Evolutionary conservation across 257 asterid genomes (phyloP), one percentile per base, ranked within the genome.

Genomic region (Forsythia viridissima): DNA sequence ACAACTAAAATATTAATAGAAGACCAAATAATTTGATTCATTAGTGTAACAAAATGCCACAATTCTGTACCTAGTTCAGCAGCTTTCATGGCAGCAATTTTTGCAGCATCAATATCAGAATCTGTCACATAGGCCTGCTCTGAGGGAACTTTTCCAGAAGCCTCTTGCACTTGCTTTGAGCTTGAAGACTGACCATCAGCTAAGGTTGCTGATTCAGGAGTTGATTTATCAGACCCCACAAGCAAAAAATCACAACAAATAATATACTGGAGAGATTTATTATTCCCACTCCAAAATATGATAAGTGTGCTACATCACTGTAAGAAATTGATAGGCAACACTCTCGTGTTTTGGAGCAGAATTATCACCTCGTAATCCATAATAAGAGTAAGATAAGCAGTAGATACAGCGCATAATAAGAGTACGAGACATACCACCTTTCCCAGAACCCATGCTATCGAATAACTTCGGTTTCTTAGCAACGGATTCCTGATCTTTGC

Each of bases 41-140:
- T 34, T 24, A 6, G 16, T 3, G 21, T 55, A 1, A 55, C 18
- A 16, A 55, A 55, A 18, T 55, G 30, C 65, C 30, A 55, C 4
- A 7, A 16, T 55, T 55, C 24, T 83, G 8, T 71, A 90, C 99
- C 98, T 85, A 92, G 80, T 85, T 96, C 98, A 81, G 99, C 99
- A 74, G 98, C 99, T 86, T 87, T 96, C 93, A 93, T 87, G 57
- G 99, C 99, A 87, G 97, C 98, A 81, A 91, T 72, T 86, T 89
- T 95, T 44, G 98, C 99, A 76, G 97, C 97, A 85, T 91, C 96
- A 68, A 96, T 88, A 83, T 93, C 98, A 77, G 98, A 89, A 80
- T 91, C 97, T 46, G 89, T 91, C 87, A 90, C 89, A 39, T 44
- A 79, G 44, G 82, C 86, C 85, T 87, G 86, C 86, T 92, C 93